A percentile compares a stretch with the other conserved stretches of the same genome.
Evolutionary conservation across 2,329 filamentous ascomycete species (phyloP).

Genomic region (Colletotrichum liaoningense): DNA sequence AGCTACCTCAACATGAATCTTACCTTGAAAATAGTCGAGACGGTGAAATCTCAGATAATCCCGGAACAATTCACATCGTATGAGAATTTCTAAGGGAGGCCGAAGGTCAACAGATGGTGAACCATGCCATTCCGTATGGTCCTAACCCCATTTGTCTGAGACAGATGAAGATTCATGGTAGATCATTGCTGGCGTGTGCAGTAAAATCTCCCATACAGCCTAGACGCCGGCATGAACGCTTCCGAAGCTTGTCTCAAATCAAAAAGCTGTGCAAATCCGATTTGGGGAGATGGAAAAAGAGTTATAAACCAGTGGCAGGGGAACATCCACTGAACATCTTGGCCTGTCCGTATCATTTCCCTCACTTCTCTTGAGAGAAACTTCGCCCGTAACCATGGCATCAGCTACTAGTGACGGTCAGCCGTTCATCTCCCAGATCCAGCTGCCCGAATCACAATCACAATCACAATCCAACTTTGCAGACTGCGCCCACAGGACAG

Average conservation of each 20-base stretch:
- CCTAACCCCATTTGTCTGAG: not conserved
- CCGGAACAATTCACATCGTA: too few relatives aligned
- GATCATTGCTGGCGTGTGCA: not conserved
- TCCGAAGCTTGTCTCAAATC: not conserved
- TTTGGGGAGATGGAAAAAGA: not conserved
- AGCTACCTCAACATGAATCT: too few relatives aligned
- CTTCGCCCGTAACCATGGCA: not conserved
- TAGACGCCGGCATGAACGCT: not conserved
- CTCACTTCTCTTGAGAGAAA: not conserved
- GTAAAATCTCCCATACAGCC: not conserved
- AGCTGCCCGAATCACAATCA: not conserved
- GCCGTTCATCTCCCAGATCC: not conserved
- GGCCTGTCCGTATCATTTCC: too few relatives aligned
- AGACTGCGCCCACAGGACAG: constrained; percentile 25
- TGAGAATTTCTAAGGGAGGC: too few relatives aligned
- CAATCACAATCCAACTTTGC: not conserved
- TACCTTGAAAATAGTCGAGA: too few relatives aligned
- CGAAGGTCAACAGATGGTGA: not conserved
- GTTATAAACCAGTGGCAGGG: too few relatives aligned
- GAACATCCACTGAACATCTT: too few relatives aligned
- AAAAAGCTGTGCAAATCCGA: not conserved
- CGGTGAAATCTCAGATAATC: too few relatives aligned
- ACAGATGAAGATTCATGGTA: not conserved
- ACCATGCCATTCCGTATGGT: not conserved
- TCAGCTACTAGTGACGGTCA: not conserved